These are phyloP conservation scores for Candida tallmaniae DNA, from an alignment of 805 yeast genomes.

Conservation along the genomic window DNA sequence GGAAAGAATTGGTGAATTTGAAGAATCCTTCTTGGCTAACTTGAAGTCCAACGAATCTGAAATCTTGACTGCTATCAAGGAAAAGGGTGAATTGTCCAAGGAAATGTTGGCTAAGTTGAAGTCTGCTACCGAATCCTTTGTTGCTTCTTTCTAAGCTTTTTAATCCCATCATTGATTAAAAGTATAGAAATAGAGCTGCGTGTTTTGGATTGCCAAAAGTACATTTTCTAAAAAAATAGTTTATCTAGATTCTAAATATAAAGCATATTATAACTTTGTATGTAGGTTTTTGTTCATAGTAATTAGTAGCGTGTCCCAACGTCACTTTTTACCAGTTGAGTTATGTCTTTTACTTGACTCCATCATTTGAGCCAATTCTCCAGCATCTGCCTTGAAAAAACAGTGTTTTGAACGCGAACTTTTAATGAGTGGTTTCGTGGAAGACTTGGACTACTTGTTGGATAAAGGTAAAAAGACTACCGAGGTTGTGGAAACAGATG, in stretches of 20 bases:
- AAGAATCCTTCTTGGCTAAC: slow-evolving; percentile 86
- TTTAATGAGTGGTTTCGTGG: slow-evolving; percentile 18
- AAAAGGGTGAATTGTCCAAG: slow-evolving; percentile 84
- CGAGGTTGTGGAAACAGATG: no score
- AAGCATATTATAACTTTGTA: slow-evolving; percentile 5
- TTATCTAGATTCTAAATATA: slow-evolving; percentile 8
- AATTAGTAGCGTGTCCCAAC: neutral
- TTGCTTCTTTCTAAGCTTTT: slow-evolving; percentile 67
- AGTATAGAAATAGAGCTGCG: no score
- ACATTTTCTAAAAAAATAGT: slow-evolving; percentile 1
- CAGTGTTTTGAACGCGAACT: neutral
- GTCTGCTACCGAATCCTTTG: slow-evolving; percentile 88
- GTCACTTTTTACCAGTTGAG: no score
- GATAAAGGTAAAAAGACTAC: no score
- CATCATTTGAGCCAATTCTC: no score
- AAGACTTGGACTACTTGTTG: slow-evolving; percentile 24
- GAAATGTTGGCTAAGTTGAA: slow-evolving; percentile 84
- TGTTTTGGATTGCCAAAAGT: neutral
- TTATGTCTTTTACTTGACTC: neutral
- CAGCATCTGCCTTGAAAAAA: no score
- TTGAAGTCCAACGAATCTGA: slow-evolving; percentile 87
- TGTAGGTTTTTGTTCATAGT: neutral
- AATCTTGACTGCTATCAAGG: slow-evolving; percentile 77
- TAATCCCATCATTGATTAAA: neutral
- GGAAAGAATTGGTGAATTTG: slow-evolving; percentile 85